Evolutionary conservation across 176 grass and related monocot genomes (phyloP).

Genomic region (Alopecurus myosuroides): DNA sequence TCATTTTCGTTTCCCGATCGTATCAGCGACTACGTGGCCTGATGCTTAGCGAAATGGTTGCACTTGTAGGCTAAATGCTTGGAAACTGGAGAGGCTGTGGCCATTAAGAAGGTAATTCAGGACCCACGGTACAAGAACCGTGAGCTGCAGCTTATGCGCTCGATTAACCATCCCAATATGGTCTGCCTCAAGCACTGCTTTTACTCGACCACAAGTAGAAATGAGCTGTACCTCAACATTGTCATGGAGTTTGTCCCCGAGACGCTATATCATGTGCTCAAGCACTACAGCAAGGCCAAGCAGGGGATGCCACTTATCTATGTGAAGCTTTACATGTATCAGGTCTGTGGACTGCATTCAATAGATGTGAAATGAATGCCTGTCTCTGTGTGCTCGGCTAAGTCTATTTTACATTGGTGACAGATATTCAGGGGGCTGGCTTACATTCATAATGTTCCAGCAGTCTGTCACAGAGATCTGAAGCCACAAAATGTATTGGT

Average conservation of each 20-base stretch:
- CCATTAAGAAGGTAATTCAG: slow-evolving; percentile 73
- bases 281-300: slow-evolving; percentile 51
- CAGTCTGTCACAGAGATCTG: slow-evolving; percentile 69
- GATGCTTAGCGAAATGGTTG: neutral
- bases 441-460: slow-evolving; percentile 55
- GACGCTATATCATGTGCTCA: slow-evolving; percentile 50
- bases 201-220: slow-evolving; percentile 57
- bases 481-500: slow-evolving; percentile 84
- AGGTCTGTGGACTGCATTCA: slow-evolving; percentile 26
- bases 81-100: slow-evolving; percentile 59
- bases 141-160: slow-evolving; percentile 65
- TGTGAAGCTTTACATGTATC: slow-evolving; percentile 69
- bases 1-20: neutral
- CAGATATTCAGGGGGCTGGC: slow-evolving; percentile 71
- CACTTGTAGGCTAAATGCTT: slow-evolving; percentile 58
- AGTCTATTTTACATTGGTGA: neutral
- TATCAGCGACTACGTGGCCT: neutral
- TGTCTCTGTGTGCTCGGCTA: neutral
- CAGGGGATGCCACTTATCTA: slow-evolving; percentile 66
- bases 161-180: slow-evolving; percentile 53
- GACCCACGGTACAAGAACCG: slow-evolving; percentile 65
- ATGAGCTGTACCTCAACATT: slow-evolving; percentile 61
- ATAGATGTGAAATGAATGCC: neutral
- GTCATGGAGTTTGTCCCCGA: slow-evolving; percentile 73
- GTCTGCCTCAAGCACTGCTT: slow-evolving; percentile 65